Percentiles rank a stretch among this genome's conserved stretches.
These are phyloP conservation scores for Coemansia brasiliensis DNA, from an alignment of 192 early-diverging fungal genomes.

Conservation along the genomic window DNA sequence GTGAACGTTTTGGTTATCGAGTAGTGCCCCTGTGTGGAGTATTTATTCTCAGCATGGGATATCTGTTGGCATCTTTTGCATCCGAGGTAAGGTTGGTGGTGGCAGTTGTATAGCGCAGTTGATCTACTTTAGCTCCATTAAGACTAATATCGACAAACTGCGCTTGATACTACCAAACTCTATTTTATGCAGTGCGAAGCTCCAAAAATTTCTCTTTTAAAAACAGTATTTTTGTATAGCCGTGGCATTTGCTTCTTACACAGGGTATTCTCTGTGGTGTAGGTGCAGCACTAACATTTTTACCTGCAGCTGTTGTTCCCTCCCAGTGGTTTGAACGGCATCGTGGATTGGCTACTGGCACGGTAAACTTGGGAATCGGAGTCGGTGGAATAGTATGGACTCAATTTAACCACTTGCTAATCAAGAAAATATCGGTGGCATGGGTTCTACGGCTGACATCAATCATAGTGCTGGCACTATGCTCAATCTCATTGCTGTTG, in stretches of 20 bases:
- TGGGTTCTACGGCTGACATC: slow-evolving; percentile 67
- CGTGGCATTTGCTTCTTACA: slow-evolving; percentile 62
- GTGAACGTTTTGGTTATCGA: slow-evolving; percentile 46
- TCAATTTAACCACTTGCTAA: slow-evolving; percentile 59
- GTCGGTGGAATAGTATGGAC: slow-evolving; percentile 69
- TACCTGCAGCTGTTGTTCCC: slow-evolving; percentile 50
- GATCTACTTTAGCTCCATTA: no score
- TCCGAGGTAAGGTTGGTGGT: slow-evolving; percentile 34
- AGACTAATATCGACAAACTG: neutral
- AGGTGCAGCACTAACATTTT: slow-evolving; percentile 53
- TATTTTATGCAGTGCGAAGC: neutral
- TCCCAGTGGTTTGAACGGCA: slow-evolving; percentile 62
- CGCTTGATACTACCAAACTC: neutral
- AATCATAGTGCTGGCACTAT: slow-evolving; percentile 38
- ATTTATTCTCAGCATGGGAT: slow-evolving; percentile 36
- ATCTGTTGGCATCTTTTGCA: slow-evolving; percentile 53
- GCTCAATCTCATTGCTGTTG: slow-evolving; percentile 28
- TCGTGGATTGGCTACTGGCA: slow-evolving; percentile 59
- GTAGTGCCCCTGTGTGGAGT: slow-evolving; percentile 42
- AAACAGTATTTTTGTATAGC: slow-evolving; percentile 38
- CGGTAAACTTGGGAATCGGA: slow-evolving; percentile 65
- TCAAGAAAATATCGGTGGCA: slow-evolving; percentile 54
- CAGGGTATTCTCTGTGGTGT: slow-evolving; percentile 62
- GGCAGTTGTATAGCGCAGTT: no score
- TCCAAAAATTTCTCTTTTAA: neutral